Conservation (phyloP, 148 eudicot genomes). For the Nyssa sinensis region DNA sequence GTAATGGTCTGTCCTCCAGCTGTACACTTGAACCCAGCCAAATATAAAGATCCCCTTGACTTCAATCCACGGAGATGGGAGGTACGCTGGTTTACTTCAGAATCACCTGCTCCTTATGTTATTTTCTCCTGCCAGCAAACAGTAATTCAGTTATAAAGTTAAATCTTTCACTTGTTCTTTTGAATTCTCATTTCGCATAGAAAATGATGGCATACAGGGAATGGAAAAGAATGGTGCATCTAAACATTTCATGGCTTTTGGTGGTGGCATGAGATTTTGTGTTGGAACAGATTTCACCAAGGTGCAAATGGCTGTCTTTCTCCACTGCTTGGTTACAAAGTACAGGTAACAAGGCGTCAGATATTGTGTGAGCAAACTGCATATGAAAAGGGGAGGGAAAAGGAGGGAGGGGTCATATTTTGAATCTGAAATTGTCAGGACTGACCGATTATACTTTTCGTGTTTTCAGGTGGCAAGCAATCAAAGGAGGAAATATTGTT, state of each 20-base stretch:
- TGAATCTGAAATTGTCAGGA: conserved; percentile 24
- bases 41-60: conserved; percentile 63
- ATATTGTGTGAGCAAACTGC: neutral
- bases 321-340: conserved; percentile 76
- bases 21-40: conserved; percentile 66
- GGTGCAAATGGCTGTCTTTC: conserved; percentile 73
- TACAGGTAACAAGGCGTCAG: conserved; percentile 50
- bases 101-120: neutral
- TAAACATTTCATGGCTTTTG: conserved; percentile 85
- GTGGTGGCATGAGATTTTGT: conserved; percentile 87
- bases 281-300: conserved; percentile 80
- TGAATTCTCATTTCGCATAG: neutral
- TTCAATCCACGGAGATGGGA: conserved; percentile 91
- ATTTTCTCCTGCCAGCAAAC: neutral
- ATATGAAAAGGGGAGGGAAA: neutral
- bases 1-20: conserved; percentile 93
- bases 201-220: conserved; percentile 34
- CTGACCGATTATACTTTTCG: no score
- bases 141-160: no score
- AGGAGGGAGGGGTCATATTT: conserved; percentile 4
- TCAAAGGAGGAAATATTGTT: conserved; percentile 65
- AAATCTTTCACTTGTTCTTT: neutral
- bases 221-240: conserved; percentile 59
- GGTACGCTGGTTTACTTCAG: conserved; percentile 31
- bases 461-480: conserved; percentile 57